Evolutionary conservation across 495 filamentous ascomycete species (phyloP), one percentile per base, ranked within the genome.

Genomic region (Astrocystis sublimbata): DNA sequence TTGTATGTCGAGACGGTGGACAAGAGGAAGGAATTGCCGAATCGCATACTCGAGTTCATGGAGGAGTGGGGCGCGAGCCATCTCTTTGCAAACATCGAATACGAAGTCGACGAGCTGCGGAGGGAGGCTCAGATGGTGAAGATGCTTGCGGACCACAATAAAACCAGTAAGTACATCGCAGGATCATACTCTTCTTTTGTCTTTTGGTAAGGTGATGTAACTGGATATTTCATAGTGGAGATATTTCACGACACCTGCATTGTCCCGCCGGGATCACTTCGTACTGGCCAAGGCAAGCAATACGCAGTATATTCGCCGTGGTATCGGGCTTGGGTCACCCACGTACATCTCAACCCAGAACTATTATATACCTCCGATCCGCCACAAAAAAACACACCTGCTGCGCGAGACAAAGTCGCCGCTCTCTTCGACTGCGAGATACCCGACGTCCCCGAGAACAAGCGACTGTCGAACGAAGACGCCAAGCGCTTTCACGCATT

Each of bases 251-350:
- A 97, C 75, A 89, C 89, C 6, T 94, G 91, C 58, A 85, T 96
- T 13, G 91, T 96, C 4, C 78, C 83, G 2, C 92, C 93, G 0
- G 92, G 90, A 0, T 72, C 76, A 49, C 69, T 97, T 21, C 67
- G 66, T 6, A 88, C 79, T 8, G 84, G 87, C 8, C 78, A 76
- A 6, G 89, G 91, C 8, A 89, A 83, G 21, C 92, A 93, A 71
- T 97, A 96, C 69, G 82, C 89, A 0, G 89, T 96, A 1, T 96
- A 93, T 63, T 86, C 76, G 2, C 92, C 92, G 0, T 97, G 91
- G 92, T 93, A 82, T 68, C 76, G 86, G 15, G 68, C 89, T 0
- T 97, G 92, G 92, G 67, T 91, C 21, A 78, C 82, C 6, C 85
- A 91, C 62, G 61, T 96, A 10, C 85, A 93, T 49, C 74, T 81